Evolutionary conservation across 1,139 yeast species (phyloP).

Genomic region (Yamadazyma triangularis): DNA sequence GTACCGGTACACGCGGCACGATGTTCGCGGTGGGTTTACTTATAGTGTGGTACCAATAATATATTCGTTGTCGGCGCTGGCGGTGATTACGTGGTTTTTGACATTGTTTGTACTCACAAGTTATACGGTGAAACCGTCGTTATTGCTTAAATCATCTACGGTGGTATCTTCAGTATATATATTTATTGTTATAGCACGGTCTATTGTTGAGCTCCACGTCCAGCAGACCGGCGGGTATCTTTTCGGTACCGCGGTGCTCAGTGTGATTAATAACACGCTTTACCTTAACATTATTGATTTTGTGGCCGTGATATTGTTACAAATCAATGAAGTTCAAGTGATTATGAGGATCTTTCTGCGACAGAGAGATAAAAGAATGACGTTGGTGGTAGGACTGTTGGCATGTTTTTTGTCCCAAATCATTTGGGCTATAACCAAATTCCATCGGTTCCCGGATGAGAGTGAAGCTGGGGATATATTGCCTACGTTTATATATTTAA

Average conservation of each 20-base stretch:
- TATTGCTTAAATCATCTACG: slow-evolving; percentile 42
- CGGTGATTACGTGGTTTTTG: slow-evolving; percentile 61
- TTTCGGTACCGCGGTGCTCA: slow-evolving; percentile 48
- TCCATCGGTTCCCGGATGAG: slow-evolving; percentile 30
- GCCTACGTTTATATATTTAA: slow-evolving; percentile 75
- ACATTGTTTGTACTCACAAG: slow-evolving; percentile 62
- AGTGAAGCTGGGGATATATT: slow-evolving; percentile 54
- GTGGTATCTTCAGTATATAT: slow-evolving; percentile 51
- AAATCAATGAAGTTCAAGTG: slow-evolving; percentile 73
- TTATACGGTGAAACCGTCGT: slow-evolving; percentile 51
- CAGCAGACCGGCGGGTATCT: slow-evolving; percentile 57
- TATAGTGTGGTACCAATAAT: slow-evolving; percentile 59
- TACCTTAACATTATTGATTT: slow-evolving; percentile 61
- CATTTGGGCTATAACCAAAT: slow-evolving; percentile 66
- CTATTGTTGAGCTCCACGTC: slow-evolving; percentile 38
- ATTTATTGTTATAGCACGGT: slow-evolving; percentile 43
- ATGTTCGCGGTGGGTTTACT: slow-evolving; percentile 41
- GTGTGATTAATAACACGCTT: slow-evolving; percentile 40
- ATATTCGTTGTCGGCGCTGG: slow-evolving; percentile 59
- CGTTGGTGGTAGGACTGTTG: slow-evolving; percentile 57
- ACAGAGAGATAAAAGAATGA: slow-evolving; percentile 63
- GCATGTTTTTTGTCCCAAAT: slow-evolving; percentile 58
- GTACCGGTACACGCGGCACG: slow-evolving; percentile 28
- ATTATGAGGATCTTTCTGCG: slow-evolving; percentile 69
- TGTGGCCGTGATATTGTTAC: slow-evolving; percentile 55